Conservation (phyloP, 305 asterid genomes). For the Fraxinus platypoda region DNA sequence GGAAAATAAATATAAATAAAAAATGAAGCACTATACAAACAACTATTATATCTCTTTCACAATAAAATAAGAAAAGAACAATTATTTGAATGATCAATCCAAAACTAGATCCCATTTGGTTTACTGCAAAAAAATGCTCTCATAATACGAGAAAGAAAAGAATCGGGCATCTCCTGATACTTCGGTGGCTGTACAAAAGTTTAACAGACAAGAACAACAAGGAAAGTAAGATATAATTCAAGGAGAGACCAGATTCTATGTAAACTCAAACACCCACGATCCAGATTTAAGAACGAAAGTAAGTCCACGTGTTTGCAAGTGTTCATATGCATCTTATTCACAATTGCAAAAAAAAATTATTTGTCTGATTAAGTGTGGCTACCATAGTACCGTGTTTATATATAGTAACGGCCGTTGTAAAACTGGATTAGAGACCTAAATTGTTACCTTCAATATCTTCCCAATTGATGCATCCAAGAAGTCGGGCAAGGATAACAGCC, state of each 20-base stretch:
- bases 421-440: constrained; percentile 2
- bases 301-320: neutral
- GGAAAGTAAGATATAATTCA: neutral
- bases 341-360: neutral
- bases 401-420: constrained; percentile 10
- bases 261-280: neutral
- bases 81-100: neutral
- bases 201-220: neutral
- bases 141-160: neutral
- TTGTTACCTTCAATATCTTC: constrained; percentile 58
- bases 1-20: neutral
- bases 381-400: neutral
- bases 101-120: neutral
- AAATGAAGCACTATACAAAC: neutral
- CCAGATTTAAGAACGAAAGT: neutral
- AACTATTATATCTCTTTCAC: neutral
- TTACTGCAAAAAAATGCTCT: neutral
- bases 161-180: neutral
- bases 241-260: neutral
- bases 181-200: neutral
- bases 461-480: constrained; percentile 93
- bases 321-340: neutral
- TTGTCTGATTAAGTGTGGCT: neutral
- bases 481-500: constrained; percentile 91
- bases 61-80: neutral